Conservation (phyloP, 352 stramenopile genomes). For the Globisporangium canariense region DNA sequence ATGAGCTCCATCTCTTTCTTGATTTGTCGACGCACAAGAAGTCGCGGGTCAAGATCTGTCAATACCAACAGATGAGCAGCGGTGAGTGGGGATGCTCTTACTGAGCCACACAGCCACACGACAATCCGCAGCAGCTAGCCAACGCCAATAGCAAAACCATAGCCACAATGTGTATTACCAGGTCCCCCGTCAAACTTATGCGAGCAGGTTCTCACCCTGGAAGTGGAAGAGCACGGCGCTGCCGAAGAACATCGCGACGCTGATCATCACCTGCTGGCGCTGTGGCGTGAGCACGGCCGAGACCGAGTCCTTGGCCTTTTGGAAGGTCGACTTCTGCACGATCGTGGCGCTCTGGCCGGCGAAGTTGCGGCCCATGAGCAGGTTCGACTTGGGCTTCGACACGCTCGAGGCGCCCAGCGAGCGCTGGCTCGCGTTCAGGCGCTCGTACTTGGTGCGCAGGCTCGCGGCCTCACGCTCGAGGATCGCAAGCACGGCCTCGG, state of each 20-base stretch:
- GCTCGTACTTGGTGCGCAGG: conserved; percentile 80
- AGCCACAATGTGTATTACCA: conserved; percentile 5
- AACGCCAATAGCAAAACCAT: neutral
- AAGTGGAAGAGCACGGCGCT: conserved; percentile 77
- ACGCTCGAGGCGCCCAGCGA: conserved; percentile 48
- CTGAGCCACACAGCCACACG: too few relatives aligned
- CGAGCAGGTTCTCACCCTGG: conserved; percentile 81
- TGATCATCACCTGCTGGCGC: conserved; percentile 70
- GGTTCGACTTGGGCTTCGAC: conserved; percentile 55
- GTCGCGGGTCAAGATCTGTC: too few relatives aligned
- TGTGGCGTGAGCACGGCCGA: conserved; percentile 63
- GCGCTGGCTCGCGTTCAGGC: conserved; percentile 74
- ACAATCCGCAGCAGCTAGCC: too few relatives aligned
- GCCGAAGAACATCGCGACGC: conserved; percentile 71
- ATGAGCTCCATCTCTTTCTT: too few relatives aligned
- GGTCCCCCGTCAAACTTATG: conserved; percentile 24
- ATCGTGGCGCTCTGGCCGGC: conserved; percentile 24
- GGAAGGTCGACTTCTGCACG: conserved; percentile 59
- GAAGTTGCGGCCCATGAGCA: conserved; percentile 53
- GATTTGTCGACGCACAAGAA: too few relatives aligned
- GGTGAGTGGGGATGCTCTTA: too few relatives aligned
- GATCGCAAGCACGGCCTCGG: conserved; percentile 52
- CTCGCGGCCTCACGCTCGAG: conserved; percentile 74
- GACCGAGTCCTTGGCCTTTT: conserved; percentile 61
- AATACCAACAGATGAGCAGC: too few relatives aligned